Percentiles rank a stretch among this genome's conserved stretches.
Evolutionary conservation across 2,329 filamentous ascomycete genomes (phyloP).

Genomic region (Ophiocordyceps camponoti-leonardi): DNA sequence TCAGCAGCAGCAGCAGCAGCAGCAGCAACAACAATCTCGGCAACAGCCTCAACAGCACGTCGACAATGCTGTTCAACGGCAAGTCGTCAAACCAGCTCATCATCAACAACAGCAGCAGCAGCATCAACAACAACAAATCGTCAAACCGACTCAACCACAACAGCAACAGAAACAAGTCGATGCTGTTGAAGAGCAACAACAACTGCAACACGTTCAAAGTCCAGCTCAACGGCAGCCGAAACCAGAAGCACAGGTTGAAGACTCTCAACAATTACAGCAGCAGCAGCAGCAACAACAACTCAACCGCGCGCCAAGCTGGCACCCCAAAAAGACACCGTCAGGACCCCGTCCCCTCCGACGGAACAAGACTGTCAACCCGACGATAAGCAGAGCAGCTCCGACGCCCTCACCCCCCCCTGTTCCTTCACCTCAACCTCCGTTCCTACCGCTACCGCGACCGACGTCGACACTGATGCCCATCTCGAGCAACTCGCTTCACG

Average conservation of each 20-base stretch:
- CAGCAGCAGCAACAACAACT: background rate
- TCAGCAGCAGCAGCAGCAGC: background rate
- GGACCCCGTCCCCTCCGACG: slow-evolving; percentile 5
- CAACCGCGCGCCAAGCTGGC: background rate
- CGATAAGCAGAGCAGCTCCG: background rate
- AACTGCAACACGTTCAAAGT: background rate
- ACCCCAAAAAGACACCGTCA: slow-evolving; percentile 1
- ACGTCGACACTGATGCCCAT: slow-evolving; percentile 1
- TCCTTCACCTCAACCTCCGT: too few species aligned
- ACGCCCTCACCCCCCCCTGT: too few species aligned
- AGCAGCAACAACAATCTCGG: background rate
- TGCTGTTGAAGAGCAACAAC: background rate
- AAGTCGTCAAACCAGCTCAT: background rate
- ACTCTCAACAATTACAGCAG: background rate
- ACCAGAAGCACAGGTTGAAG: background rate
- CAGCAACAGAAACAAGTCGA: background rate
- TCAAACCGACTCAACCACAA: too few species aligned
- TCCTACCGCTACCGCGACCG: background rate
- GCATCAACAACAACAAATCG: too few species aligned
- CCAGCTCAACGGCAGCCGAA: background rate
- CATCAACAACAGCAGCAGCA: background rate
- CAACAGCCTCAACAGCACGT: background rate
- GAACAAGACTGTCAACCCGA: slow-evolving; percentile 8
- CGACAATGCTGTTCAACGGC: too few species aligned
- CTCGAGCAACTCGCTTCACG: slow-evolving; percentile 8